A percentile compares a stretch with the other conserved stretches of the same genome.
These are phyloP conservation scores for Pichia sp. DNA, from an alignment of 1,139 yeast species.

Conservation along the genomic window DNA sequence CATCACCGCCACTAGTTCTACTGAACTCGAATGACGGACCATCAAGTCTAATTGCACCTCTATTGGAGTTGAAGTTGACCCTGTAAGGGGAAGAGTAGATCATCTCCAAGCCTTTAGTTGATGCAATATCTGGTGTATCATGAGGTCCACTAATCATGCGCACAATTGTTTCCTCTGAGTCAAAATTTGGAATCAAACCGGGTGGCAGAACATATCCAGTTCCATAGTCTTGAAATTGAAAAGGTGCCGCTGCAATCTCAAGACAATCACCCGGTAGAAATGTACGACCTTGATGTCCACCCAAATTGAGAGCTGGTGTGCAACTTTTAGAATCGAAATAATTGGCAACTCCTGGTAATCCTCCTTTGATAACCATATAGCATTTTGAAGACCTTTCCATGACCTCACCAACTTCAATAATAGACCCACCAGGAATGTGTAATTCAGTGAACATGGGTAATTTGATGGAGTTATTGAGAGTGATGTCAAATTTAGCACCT, in stretches of 20 bases:
- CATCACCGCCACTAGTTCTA: conserved; percentile 30
- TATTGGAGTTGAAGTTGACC: conserved; percentile 32
- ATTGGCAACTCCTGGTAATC: conserved; percentile 31
- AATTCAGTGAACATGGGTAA: conserved; percentile 29
- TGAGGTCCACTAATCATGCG: conserved; percentile 32
- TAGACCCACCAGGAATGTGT: conserved; percentile 26
- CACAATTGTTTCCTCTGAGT: conserved; percentile 24
- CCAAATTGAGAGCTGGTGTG: conserved; percentile 30
- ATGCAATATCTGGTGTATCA: conserved; percentile 31
- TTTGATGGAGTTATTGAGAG: conserved; percentile 19
- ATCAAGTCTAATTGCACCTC: conserved; percentile 32
- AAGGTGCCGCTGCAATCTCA: conserved; percentile 14
- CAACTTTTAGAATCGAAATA: conserved; percentile 33
- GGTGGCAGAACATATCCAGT: conserved; percentile 24
- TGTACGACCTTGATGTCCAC: conserved; percentile 34
- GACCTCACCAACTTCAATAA: conserved; percentile 28
- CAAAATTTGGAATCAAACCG: conserved; percentile 18
- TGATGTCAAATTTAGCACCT: conserved; percentile 26
- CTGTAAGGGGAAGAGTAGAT: conserved; percentile 26
- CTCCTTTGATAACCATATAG: conserved; percentile 32
- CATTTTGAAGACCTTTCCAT: conserved; percentile 25
- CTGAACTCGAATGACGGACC: conserved; percentile 30
- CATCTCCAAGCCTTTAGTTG: conserved; percentile 24
- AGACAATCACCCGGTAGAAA: conserved; percentile 32
- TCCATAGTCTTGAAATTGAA: conserved; percentile 8